Evolutionary conservation across 805 yeast species (phyloP).

Genomic region (Schwanniomyces vanrijiae): DNA sequence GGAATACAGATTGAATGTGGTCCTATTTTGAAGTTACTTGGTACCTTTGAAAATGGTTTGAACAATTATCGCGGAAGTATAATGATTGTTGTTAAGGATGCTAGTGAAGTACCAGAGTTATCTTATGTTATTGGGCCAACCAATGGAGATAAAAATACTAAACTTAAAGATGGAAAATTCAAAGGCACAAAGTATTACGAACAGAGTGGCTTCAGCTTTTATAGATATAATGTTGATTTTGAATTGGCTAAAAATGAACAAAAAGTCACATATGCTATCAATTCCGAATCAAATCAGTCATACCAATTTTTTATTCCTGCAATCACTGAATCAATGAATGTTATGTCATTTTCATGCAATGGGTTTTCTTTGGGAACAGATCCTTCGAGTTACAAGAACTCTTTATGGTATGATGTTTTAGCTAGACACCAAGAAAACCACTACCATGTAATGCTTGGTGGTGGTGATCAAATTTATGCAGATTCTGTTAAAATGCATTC

Average conservation of each 20-base stretch:
- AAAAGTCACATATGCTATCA: conserved; percentile 60
- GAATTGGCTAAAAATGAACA: conserved; percentile 52
- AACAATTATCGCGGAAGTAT: conserved; percentile 66
- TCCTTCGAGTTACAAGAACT: conserved; percentile 65
- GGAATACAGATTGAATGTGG: conserved; percentile 63
- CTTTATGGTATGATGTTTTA: conserved; percentile 85
- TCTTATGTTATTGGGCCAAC: conserved; percentile 37
- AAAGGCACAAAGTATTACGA: conserved; percentile 46
- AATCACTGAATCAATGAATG: conserved; percentile 66
- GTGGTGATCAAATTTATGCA: conserved; percentile 94
- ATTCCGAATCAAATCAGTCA: conserved; percentile 33
- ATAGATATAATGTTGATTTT: conserved; percentile 62
- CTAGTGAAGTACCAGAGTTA: conserved; percentile 24
- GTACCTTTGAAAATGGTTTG: conserved; percentile 51
- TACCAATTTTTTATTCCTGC: conserved; percentile 75
- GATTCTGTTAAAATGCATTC: conserved; percentile 72
- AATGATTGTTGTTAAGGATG: conserved; percentile 59
- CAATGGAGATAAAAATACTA: conserved; percentile 1
- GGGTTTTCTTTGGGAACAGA: conserved; percentile 81
- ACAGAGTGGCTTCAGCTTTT: conserved; percentile 54
- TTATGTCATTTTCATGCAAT: conserved; percentile 83
- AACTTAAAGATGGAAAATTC: conserved; percentile 40
- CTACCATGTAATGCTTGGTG: conserved; percentile 95
- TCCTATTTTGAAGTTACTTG: conserved; percentile 70
- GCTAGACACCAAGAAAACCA: conserved; percentile 57